Percentiles rank a stretch among this genome's conserved stretches.
These are phyloP conservation scores for Pyronema omphalodes DNA, from an alignment of 495 filamentous ascomycete species.

Conservation along the genomic window DNA sequence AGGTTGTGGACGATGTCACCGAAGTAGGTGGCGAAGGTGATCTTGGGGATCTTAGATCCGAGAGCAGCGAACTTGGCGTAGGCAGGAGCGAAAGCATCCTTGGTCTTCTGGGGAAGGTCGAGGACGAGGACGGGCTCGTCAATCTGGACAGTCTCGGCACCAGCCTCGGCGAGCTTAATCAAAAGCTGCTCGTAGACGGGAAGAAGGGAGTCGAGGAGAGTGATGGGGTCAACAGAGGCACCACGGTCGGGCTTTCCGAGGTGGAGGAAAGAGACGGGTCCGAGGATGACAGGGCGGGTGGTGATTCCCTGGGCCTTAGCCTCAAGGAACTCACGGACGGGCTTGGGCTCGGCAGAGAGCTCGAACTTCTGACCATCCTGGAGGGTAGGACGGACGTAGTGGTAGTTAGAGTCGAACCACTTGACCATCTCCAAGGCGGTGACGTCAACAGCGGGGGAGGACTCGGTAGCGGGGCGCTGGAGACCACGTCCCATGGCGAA, in stretches of 20 bases:
- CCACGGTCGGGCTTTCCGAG: constrained; percentile 94
- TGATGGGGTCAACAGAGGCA: constrained; percentile 77
- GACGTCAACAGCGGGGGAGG: constrained; percentile 61
- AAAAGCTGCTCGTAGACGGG: constrained; percentile 87
- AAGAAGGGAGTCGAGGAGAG: constrained; percentile 73
- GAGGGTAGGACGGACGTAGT: constrained; percentile 98
- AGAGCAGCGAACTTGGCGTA: constrained; percentile 71
- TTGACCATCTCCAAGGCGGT: constrained; percentile 97
- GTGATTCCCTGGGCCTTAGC: constrained; percentile 86
- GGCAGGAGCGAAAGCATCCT: constrained; percentile 92
- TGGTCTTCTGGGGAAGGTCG: constrained; percentile 68
- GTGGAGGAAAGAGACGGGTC: constrained; percentile 88
- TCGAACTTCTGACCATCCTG: constrained; percentile 92
- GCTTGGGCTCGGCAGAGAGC: constrained; percentile 72
- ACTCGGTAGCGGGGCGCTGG: constrained; percentile 49
- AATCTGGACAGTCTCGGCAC: constrained; percentile 88
- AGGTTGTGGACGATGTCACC: constrained; percentile 99
- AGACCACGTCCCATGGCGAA: constrained; percentile 98
- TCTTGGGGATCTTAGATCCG: constrained; percentile 57
- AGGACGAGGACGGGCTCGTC: constrained; percentile 94
- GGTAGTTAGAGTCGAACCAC: constrained; percentile 99
- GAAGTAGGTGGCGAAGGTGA: constrained; percentile 90
- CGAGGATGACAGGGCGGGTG: constrained; percentile 86
- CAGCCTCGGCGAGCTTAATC: constrained; percentile 77
- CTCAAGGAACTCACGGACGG: constrained; percentile 82